phyloP scores from a whole-genome alignment of 495 filamentous ascomycete species.

The Annulohypoxylon moriforme region DNA sequence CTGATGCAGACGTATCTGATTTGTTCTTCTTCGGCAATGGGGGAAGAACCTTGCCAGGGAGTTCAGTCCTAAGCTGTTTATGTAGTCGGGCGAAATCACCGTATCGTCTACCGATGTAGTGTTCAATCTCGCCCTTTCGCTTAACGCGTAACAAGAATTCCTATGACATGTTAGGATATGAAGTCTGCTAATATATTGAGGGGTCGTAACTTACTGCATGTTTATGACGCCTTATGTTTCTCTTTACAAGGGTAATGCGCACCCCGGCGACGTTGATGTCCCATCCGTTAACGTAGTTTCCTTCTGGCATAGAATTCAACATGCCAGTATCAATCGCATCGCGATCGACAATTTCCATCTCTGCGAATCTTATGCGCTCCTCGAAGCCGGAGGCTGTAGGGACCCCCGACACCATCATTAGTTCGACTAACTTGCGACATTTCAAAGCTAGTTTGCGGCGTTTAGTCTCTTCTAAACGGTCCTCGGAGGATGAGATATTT shows the following conservation, averaged over 20 bases:
- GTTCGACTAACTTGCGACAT: slow-evolving; percentile 91
- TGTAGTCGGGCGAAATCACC: slow-evolving; percentile 86
- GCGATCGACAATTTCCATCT: slow-evolving; percentile 94
- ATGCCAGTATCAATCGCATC: slow-evolving; percentile 91
- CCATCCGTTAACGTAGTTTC: slow-evolving; percentile 92
- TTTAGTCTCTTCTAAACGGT: slow-evolving; percentile 95
- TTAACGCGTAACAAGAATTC: slow-evolving; percentile 92
- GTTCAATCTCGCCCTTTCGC: slow-evolving; percentile 73
- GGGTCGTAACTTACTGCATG: slow-evolving; percentile 77
- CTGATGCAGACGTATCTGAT: slow-evolving; percentile 69
- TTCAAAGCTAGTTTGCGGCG: slow-evolving; percentile 90
- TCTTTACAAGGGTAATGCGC: slow-evolving; percentile 79
- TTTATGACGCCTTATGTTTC: slow-evolving; percentile 88
- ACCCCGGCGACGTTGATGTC: slow-evolving; percentile 96
- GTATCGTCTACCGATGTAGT: slow-evolving; percentile 86
- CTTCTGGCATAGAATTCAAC: slow-evolving; percentile 85
- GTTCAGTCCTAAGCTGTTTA: slow-evolving; percentile 80
- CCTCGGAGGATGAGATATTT: slow-evolving; percentile 95
- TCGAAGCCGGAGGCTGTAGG: slow-evolving; percentile 97
- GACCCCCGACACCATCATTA: slow-evolving; percentile 99
- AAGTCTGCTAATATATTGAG: neutral
- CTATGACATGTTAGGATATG: slow-evolving; percentile 57
- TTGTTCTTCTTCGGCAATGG: slow-evolving; percentile 92
- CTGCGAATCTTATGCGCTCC: slow-evolving; percentile 93
- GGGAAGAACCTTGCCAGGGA: slow-evolving; percentile 91